Evolutionary conservation across 2,329 filamentous ascomycete species (phyloP).

Genomic region (Endocalyx cinctus): DNA sequence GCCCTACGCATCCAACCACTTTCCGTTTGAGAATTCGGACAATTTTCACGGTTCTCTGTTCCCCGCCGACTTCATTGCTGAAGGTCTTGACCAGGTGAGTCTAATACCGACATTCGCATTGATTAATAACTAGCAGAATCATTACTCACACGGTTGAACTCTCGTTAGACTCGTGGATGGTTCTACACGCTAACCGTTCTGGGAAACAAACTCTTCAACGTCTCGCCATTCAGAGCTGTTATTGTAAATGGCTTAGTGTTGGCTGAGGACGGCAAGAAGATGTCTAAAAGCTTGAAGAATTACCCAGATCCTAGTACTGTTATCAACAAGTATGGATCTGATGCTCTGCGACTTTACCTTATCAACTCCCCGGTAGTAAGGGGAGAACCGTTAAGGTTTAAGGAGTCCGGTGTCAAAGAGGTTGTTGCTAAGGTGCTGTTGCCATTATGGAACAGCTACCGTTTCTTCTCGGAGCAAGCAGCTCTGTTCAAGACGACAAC

Average conservation of each 20-base stretch:
- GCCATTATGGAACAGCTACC: conserved; percentile 93
- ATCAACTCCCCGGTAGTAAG: conserved; percentile 96
- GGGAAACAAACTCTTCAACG: conserved; percentile 80
- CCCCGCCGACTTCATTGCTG: conserved; percentile 90
- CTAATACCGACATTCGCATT: conserved; percentile 1
- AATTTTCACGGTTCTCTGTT: conserved; percentile 76
- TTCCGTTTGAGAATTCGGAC: conserved; percentile 85
- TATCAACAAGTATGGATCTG: conserved; percentile 84
- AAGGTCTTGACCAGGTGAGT: conserved; percentile 83
- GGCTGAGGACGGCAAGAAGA: conserved; percentile 95
- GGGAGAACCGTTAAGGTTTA: conserved; percentile 85
- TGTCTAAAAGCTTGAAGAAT: conserved; percentile 96
- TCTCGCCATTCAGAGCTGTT: conserved; percentile 87
- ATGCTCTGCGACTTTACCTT: conserved; percentile 88
- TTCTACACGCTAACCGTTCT: conserved; percentile 91
- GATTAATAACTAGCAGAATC: too few species aligned
- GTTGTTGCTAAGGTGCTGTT: conserved; percentile 88
- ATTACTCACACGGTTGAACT: too few species aligned
- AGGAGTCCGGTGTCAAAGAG: conserved; percentile 88
- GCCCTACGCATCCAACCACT: conserved; percentile 88
- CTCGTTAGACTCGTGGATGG: conserved; percentile 71
- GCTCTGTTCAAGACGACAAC: conserved; percentile 81
- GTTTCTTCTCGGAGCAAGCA: conserved; percentile 91
- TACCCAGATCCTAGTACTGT: conserved; percentile 83
- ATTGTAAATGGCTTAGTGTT: conserved; percentile 95